Evolutionary conservation across 768 basidiomycete genomes (phyloP).

Genomic region (Hygrophorus russula): DNA sequence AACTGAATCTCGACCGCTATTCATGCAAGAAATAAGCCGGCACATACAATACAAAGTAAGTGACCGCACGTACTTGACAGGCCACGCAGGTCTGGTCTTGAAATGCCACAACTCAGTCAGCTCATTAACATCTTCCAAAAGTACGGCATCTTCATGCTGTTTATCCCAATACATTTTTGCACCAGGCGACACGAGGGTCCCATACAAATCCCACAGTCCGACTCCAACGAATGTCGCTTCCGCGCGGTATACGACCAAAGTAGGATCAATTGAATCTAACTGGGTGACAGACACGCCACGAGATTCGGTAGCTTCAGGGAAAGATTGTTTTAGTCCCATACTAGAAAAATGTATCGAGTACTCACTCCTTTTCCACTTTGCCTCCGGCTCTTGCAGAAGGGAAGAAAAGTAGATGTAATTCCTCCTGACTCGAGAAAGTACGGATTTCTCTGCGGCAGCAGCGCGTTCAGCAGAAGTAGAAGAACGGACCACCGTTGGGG

Average conservation of each 20-base stretch:
- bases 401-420: conserved; percentile 99
- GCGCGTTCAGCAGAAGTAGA: conserved; percentile 32
- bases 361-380: conserved; percentile 90
- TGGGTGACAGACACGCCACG: conserved; percentile 92
- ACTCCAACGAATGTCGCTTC: conserved; percentile 97
- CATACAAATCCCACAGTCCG: conserved; percentile 89
- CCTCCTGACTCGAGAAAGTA: conserved; percentile 76
- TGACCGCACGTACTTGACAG: conserved; percentile 59
- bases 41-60: background rate
- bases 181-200: conserved; percentile 78
- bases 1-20: conserved; percentile 81
- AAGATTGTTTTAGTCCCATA: conserved; percentile 6
- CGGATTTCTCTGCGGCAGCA: conserved; percentile 65
- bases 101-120: conserved; percentile 90
- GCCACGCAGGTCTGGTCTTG: conserved; percentile 89
- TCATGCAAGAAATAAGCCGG: background rate
- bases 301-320: conserved; percentile 56
- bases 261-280: conserved; percentile 94
- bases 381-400: conserved; percentile 91
- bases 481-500: conserved; percentile 22
- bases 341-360: conserved; percentile 10
- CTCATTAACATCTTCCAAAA: conserved; percentile 85
- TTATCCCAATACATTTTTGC: conserved; percentile 83
- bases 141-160: conserved; percentile 72
- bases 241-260: conserved; percentile 89